A percentile compares a stretch with the other conserved stretches of the same genome.
Conservation (phyloP, 306 rosid species). For the Cicer judaicum region DNA sequence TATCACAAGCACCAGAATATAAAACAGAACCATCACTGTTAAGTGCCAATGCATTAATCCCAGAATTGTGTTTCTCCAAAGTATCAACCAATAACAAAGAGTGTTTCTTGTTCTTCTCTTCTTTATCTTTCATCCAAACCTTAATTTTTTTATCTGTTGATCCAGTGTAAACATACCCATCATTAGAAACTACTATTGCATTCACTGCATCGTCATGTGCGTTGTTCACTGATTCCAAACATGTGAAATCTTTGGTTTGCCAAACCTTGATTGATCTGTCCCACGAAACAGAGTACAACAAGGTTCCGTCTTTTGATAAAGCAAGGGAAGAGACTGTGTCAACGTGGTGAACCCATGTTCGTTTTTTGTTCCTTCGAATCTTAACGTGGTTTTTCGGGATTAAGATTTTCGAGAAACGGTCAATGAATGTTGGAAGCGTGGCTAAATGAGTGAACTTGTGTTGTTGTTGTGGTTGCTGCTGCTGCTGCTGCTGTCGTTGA, state of each 20-base stretch:
- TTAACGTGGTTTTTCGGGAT: constrained; percentile 74
- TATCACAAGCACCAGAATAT: constrained; percentile 88
- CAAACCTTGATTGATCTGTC: constrained; percentile 86
- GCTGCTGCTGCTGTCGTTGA: background rate
- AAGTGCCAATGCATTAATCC: constrained; percentile 81
- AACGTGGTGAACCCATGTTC: constrained; percentile 94
- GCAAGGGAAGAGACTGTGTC: constrained; percentile 86
- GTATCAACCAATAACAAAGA: constrained; percentile 51
- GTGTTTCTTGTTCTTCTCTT: constrained; percentile 65
- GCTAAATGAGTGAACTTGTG: constrained; percentile 67
- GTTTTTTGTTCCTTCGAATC: constrained; percentile 79
- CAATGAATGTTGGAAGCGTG: constrained; percentile 77
- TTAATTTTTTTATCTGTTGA: constrained; percentile 84
- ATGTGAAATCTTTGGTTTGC: constrained; percentile 73
- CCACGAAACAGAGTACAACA: constrained; percentile 89
- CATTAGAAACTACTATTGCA: constrained; percentile 65
- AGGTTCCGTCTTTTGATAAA: constrained; percentile 64
- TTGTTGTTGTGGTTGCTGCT: background rate
- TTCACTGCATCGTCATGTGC: constrained; percentile 95
- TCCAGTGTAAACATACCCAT: constrained; percentile 79
- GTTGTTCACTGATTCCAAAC: constrained; percentile 71
- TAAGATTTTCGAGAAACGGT: constrained; percentile 65
- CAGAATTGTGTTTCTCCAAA: constrained; percentile 76
- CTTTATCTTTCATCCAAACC: constrained; percentile 65
- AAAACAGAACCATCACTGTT: constrained; percentile 61